Evolutionary conservation across 108 stramenopile genomes (phyloP).

Genomic region (Pelagomonas calceolata): DNA sequence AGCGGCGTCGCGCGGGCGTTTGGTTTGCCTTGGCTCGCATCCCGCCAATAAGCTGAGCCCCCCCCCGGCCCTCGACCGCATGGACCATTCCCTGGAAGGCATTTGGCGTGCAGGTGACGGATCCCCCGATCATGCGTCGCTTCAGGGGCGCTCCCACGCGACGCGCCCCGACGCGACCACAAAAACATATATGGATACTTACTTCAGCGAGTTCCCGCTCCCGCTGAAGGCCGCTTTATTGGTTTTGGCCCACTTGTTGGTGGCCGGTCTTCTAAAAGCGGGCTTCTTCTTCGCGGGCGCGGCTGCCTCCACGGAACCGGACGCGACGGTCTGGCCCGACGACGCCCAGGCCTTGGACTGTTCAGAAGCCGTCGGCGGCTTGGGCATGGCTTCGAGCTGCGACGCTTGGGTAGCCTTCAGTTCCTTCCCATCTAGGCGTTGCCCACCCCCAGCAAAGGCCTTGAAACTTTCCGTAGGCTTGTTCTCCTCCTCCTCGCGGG

Average conservation of each 20-base stretch:
- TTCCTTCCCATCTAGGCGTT: constrained; percentile 11
- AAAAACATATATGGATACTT: too few species aligned
- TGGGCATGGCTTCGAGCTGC: neutral
- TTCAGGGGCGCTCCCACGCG: too few species aligned
- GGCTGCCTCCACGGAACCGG: too few species aligned
- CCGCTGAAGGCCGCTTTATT: neutral
- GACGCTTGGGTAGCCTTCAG: neutral
- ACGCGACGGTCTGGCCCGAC: neutral
- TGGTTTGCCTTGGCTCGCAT: too few species aligned
- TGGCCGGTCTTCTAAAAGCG: neutral
- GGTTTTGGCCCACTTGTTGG: neutral
- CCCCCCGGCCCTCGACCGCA: too few species aligned
- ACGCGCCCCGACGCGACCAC: too few species aligned
- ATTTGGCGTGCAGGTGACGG: too few species aligned
- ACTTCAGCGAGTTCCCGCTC: neutral
- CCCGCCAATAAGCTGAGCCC: too few species aligned
- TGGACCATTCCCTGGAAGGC: too few species aligned
- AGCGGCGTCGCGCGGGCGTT: too few species aligned
- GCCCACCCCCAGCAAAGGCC: constrained; percentile 1
- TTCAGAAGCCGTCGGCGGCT: neutral
- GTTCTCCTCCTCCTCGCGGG: neutral
- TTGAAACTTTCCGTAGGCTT: neutral
- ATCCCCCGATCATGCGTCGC: too few species aligned
- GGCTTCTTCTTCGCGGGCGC: neutral
- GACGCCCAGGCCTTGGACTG: neutral